Evolutionary conservation across 208 protist genomes (phyloP).

Genomic region (Trypanosoma caninum): DNA sequence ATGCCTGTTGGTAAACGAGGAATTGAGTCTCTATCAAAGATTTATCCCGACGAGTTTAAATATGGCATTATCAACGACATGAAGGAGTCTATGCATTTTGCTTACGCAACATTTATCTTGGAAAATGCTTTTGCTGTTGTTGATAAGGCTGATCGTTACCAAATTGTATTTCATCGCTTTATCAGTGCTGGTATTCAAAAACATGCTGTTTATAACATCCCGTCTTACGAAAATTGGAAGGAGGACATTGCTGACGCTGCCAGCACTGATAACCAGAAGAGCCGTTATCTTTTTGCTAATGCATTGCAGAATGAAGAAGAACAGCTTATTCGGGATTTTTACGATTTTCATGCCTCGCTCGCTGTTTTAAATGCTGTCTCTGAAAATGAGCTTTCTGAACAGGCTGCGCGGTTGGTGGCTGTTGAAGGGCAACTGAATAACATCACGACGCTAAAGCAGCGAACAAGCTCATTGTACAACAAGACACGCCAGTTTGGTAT

Average conservation of each 20-base stretch:
- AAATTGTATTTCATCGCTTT: slow-evolving; percentile 87
- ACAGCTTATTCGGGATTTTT: slow-evolving; percentile 84
- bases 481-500: slow-evolving; percentile 90
- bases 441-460: slow-evolving; percentile 74
- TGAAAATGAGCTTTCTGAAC: slow-evolving; percentile 91
- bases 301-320: slow-evolving; percentile 83
- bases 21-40: slow-evolving; percentile 81
- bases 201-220: slow-evolving; percentile 82
- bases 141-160: slow-evolving; percentile 59
- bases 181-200: slow-evolving; percentile 76
- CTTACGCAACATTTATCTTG: slow-evolving; percentile 78
- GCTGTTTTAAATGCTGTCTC: slow-evolving; percentile 79
- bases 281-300: slow-evolving; percentile 86
- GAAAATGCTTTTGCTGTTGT: slow-evolving; percentile 60
- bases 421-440: slow-evolving; percentile 90
- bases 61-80: slow-evolving; percentile 88
- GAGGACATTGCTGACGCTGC: slow-evolving; percentile 66
- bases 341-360: slow-evolving; percentile 86
- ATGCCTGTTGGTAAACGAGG: slow-evolving; percentile 84
- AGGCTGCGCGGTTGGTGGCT: slow-evolving; percentile 83
- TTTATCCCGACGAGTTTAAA: slow-evolving; percentile 73
- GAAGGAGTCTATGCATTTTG: slow-evolving; percentile 88
- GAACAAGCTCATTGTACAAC: slow-evolving; percentile 90
- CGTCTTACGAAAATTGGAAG: slow-evolving; percentile 77
- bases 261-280: slow-evolving; percentile 84